Evolutionary conservation across 805 yeast genomes (phyloP), one percentile per base, ranked within the genome.

Genomic region (Saccharomycopsis babjevae): DNA sequence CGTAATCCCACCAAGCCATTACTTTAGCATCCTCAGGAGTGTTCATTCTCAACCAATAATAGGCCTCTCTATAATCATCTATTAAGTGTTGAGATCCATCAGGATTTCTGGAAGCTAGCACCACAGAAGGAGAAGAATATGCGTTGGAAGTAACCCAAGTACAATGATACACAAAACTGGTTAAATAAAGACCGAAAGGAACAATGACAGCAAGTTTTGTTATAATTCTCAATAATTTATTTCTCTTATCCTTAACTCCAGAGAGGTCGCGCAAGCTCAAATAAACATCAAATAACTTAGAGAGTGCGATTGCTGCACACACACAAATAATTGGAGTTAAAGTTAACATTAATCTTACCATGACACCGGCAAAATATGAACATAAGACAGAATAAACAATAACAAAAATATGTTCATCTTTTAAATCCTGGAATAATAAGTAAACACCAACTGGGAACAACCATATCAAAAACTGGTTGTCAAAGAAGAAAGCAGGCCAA

Each of bases 1-100:
- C 99, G 71, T 96, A 96, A 78, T 96, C 99, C 99, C 99, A 94
- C 99, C 99, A 94, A 11, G 97, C 86, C 87, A 96, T 90, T 64
- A 94, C 88, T 73, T 89, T 92, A 40, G 97, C 88, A 72, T 94
- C 98, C 72, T 94, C 97, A 2, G 88, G 84, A 0, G 99, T 94
- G 76, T 94, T 94, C 97, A 93, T 92, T 70, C 99, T 85, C 68
- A 94, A 79, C 99, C 99, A 94, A 73, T 93, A 94, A 77, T 94
- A 94, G 11, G 98, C 99, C 78, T 94, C 99, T 76, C 99, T 85
- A 79, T 86, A 94, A 74, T 94, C 99, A 73, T 94, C 99, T 70
- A 94, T 94, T 66, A 93, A 76, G 63, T 81, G 79, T 67, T 83
- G 86, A 18, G 89, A 81, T 1, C 99, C 99, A 71, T 94, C 97